Conservation (phyloP, 805 yeast species). For the Metschnikowia sp. region DNA sequence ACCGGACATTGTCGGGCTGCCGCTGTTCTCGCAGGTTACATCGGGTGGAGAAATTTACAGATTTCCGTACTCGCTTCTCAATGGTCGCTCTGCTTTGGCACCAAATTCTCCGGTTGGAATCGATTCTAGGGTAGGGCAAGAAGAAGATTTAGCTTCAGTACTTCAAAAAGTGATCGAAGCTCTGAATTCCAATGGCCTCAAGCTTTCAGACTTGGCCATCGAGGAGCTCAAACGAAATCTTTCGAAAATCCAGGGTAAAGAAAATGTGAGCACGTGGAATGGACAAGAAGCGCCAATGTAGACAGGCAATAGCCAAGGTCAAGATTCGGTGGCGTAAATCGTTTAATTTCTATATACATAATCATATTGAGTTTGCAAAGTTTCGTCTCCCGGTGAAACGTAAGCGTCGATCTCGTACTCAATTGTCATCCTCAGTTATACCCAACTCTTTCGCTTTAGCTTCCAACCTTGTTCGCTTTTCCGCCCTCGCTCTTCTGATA, state of each 20-base stretch:
- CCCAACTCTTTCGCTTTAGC: conserved; percentile 68
- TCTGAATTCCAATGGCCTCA: conserved; percentile 16
- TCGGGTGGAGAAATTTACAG: not conserved
- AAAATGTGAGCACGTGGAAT: conserved; percentile 1
- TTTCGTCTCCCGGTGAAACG: no score
- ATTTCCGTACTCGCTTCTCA: conserved; percentile 4
- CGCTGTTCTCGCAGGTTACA: not conserved
- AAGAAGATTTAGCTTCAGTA: conserved; percentile 15
- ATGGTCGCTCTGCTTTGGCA: not conserved
- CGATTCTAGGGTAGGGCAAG: not conserved
- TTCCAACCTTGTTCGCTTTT: conserved; percentile 70
- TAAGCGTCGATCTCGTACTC: not conserved
- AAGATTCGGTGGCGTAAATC: no score
- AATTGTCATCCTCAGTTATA: conserved; percentile 44
- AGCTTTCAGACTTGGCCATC: conserved; percentile 18
- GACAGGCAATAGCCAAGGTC: no score
- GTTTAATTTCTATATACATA: no score
- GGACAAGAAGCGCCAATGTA: not conserved
- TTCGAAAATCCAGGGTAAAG: conserved; percentile 13
- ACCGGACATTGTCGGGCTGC: not conserved
- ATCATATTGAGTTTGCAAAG: no score
- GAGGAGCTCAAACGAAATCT: conserved; percentile 27
- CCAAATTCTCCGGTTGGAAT: not conserved
- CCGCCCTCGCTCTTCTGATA: conserved; percentile 71
- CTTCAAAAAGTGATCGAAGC: conserved; percentile 22